phyloP scores from a whole-genome alignment of 2,329 filamentous ascomycete genomes.

The Pseudopyricularia javanii region DNA sequence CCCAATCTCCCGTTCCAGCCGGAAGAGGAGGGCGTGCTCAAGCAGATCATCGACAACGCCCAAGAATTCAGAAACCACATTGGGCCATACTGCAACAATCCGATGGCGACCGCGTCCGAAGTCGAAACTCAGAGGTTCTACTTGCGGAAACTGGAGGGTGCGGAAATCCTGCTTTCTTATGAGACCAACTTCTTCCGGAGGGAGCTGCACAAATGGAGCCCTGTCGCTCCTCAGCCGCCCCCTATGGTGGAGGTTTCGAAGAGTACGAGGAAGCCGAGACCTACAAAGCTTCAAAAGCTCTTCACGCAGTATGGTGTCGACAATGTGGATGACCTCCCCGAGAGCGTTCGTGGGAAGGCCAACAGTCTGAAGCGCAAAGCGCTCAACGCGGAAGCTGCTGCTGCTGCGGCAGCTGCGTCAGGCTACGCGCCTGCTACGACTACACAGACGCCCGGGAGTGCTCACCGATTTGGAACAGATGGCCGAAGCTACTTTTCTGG shows the following conservation, averaged over 20 bases:
- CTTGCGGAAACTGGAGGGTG: slow-evolving; percentile 90
- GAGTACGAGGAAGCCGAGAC: slow-evolving; percentile 88
- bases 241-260: slow-evolving; percentile 77
- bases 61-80: slow-evolving; percentile 77
- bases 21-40: slow-evolving; percentile 79
- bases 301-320: slow-evolving; percentile 80
- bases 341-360: slow-evolving; percentile 68
- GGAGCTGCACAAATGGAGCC: slow-evolving; percentile 88
- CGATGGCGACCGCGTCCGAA: slow-evolving; percentile 73
- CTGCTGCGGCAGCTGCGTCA: slow-evolving; percentile 14
- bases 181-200: slow-evolving; percentile 98
- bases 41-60: slow-evolving; percentile 78
- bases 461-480: background rate
- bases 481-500: background rate
- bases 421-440: background rate
- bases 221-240: slow-evolving; percentile 75
- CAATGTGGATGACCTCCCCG: slow-evolving; percentile 80
- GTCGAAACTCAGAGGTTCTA: slow-evolving; percentile 88
- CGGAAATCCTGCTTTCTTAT: slow-evolving; percentile 78
- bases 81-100: slow-evolving; percentile 64
- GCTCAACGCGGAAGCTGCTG: slow-evolving; percentile 41
- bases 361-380: slow-evolving; percentile 63
- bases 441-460: slow-evolving; percentile 8
- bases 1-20: slow-evolving; percentile 77
- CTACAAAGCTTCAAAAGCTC: slow-evolving; percentile 93